These are phyloP conservation scores for Camelina laxa DNA, from an alignment of 345 rosid genomes.

Conservation along the genomic window DNA sequence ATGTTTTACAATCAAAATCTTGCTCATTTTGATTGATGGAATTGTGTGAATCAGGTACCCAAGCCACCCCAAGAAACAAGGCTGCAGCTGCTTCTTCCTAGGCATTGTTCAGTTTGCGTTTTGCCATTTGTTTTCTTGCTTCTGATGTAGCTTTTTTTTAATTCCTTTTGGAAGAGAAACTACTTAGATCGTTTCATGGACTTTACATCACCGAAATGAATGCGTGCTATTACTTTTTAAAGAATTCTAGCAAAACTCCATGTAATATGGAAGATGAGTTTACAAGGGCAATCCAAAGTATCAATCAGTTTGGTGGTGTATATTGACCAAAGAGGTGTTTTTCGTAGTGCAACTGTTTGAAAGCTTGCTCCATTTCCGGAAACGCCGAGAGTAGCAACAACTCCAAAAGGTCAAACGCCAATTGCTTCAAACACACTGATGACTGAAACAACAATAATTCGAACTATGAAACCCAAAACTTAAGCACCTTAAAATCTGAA, in stretches of 20 bases:
- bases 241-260: conserved; percentile 9
- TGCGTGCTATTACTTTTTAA: conserved; percentile 7
- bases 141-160: neutral
- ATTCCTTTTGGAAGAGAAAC: conserved; percentile 23
- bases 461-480: conserved; percentile 2
- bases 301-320: conserved; percentile 50
- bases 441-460: conserved; percentile 58
- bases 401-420: conserved; percentile 80
- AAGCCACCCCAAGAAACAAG: conserved; percentile 84
- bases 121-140: conserved; percentile 24
- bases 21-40: conserved; percentile 2
- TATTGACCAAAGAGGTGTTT: conserved; percentile 77
- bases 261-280: conserved; percentile 17
- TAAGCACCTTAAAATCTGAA: neutral
- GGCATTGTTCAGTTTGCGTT: conserved; percentile 21
- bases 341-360: conserved; percentile 72
- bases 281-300: conserved; percentile 14
- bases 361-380: conserved; percentile 69
- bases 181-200: neutral
- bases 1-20: neutral
- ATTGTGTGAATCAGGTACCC: conserved; percentile 52
- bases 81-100: conserved; percentile 66
- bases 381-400: conserved; percentile 72
- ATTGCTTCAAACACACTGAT: conserved; percentile 73
- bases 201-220: conserved; percentile 11